A percentile compares a stretch with the other conserved stretches of the same genome.
Evolutionary conservation across 139 green algal genomes (phyloP).

Genomic region (Closterium sp.): DNA sequence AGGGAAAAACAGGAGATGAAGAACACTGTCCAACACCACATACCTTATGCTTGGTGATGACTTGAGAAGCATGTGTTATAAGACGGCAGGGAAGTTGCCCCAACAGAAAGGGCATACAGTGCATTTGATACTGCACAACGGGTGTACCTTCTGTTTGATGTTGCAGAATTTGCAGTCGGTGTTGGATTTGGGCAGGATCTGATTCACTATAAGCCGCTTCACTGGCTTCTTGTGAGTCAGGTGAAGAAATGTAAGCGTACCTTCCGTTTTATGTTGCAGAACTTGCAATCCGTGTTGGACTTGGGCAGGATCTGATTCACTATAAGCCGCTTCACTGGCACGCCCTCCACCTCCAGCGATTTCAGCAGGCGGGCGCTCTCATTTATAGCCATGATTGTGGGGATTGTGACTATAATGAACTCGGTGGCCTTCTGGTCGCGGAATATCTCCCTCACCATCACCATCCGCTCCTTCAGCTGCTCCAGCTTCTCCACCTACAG

Average conservation of each 20-base stretch:
- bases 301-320: conserved; percentile 84
- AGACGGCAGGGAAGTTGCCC: too few species aligned
- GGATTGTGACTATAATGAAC: conserved; percentile 98
- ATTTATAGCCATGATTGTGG: conserved; percentile 90
- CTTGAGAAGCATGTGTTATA: too few species aligned
- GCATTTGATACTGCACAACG: too few species aligned
- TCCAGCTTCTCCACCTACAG: conserved; percentile 74
- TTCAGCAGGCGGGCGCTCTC: conserved; percentile 80
- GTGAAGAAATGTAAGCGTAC: conserved; percentile 10
- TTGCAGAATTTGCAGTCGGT: conserved; percentile 43
- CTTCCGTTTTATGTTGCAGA: conserved; percentile 49
- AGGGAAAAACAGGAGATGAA: too few species aligned
- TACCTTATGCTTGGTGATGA: too few species aligned
- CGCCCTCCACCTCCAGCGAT: conserved; percentile 70
- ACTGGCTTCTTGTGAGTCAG: too few species aligned
- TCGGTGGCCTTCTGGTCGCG: conserved; percentile 77
- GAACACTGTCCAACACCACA: too few species aligned
- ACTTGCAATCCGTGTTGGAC: conserved; percentile 44
- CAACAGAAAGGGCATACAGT: too few species aligned
- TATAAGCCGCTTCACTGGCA: conserved; percentile 83
- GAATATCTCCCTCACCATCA: conserved; percentile 72
- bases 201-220: conserved; percentile 87
- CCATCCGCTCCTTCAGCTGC: conserved; percentile 51
- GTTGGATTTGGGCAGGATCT: conserved; percentile 62
- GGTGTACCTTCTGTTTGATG: too few species aligned